Evolutionary conservation across 441 rosid species (phyloP), one percentile per base, ranked within the genome.

Genomic region (Erodium trifolium): DNA sequence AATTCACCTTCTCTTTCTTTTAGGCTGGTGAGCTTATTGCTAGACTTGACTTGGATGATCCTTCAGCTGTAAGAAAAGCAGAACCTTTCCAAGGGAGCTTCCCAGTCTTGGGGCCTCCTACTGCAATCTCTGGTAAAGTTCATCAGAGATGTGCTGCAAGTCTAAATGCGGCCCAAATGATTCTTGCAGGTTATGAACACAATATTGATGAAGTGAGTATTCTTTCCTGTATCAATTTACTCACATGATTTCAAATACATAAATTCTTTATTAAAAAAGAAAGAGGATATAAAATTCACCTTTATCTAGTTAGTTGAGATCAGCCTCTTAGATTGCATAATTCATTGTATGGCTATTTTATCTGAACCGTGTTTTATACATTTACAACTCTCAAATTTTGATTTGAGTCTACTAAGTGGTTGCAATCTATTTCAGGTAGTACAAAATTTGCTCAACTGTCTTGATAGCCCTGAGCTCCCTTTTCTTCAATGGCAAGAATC

Each of bases 401-500:
- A 73, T 60, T 57, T 51, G 9, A 72, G 67, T 37, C 5, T 31
- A 66, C 62, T 67, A 69, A 29, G 39, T 63, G 65, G 66, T 73
- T 74, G 29, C 68, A 75, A 39, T 79, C 72, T 73, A 64, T 68
- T 74, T 76, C 79, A 95, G 99, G 99, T 96, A 47, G 96, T 88
- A 74, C 96, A 89, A 80, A 92, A 74, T 85, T 85, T 96, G 82
- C 96, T 96, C 17, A 82, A 73, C 64, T 93, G 96, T 80, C 98
- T 96, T 67, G 98, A 96, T 79, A 92, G 88, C 80, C 99, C 99
- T 63, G 96, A 89, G 79, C 96, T 93, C 62, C 99, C 99, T 78
- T 93, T 91, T 79, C 99, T 96, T 80, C 99, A 96, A 78, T 96
- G 99, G 99, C 99, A 92, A 89, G 99, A 96, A 80, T 87, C 91